Conservation (phyloP, 306 rosid genomes). For the Fagus sylvatica region DNA sequence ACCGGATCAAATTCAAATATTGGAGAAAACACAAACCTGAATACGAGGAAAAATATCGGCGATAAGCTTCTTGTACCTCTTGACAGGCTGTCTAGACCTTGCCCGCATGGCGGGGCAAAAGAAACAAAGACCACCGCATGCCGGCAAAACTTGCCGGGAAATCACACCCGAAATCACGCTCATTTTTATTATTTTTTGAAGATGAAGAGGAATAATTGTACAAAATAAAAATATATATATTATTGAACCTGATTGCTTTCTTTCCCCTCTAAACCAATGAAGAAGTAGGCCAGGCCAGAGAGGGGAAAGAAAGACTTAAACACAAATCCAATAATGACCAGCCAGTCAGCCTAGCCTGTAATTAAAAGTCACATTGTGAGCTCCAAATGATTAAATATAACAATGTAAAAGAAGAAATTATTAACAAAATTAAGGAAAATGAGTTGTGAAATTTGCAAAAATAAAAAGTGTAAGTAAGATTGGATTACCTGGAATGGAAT, state of each 20-base stretch:
- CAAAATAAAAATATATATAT: neutral
- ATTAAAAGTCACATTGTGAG: constrained; percentile 14
- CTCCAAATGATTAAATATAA: neutral
- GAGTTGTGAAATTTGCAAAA: constrained; percentile 1
- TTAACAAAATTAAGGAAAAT: constrained; percentile 19
- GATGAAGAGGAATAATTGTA: too few relatives aligned
- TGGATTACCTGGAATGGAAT: constrained; percentile 27
- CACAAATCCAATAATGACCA: constrained; percentile 23
- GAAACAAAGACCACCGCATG: constrained; percentile 83
- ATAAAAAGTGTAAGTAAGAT: neutral
- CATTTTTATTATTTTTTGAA: constrained; percentile 33
- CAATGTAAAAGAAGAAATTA: constrained; percentile 5
- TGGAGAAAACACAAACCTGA: constrained; percentile 49
- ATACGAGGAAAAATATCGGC: constrained; percentile 89
- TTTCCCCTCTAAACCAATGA: constrained; percentile 58
- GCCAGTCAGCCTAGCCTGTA: constrained; percentile 38
- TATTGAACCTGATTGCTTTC: constrained; percentile 28
- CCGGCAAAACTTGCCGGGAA: constrained; percentile 93
- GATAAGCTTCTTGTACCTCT: constrained; percentile 98
- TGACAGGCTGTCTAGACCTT: constrained; percentile 96
- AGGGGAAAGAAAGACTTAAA: constrained; percentile 69
- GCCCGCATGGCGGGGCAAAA: constrained; percentile 88
- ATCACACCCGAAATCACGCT: constrained; percentile 69
- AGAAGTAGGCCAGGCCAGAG: constrained; percentile 23
- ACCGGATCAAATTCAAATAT: too few relatives aligned